Base-by-base conservation (phyloP, 306 rosid species). In the Inga laurina region DNA sequence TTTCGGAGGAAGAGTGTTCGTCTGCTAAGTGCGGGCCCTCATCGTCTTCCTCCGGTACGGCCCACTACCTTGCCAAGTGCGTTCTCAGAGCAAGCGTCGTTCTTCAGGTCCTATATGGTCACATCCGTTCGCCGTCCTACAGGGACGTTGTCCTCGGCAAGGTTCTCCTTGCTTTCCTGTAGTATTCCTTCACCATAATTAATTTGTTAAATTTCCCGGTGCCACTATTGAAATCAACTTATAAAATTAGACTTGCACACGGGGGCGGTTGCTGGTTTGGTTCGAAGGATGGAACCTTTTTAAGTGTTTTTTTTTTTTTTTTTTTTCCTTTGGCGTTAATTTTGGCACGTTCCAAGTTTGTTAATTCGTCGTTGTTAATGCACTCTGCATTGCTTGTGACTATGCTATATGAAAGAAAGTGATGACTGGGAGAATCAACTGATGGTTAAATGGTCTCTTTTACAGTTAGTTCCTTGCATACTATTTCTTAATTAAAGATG, bases 1-100 rank as follows among this genome's bases (percentile, higher is more conserved):
- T 91, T 75, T 91, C 93, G 46, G 97, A 95, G 84, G 98, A 93
- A 82, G 96, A 93, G 86, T 96, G 99, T 69, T 96, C 99, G 51
- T 93, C 98, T 9, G 88, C 90, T 7, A 92, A 90, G 82, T 82
- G 92, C 10, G 88, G 95, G 79, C 86, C 92, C 15, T 92, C 98
- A 35, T 88, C 97, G 0, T 88, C 89, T 27, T 62, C 95, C 44
- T 76, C 85, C 83, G 72, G 80, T 81, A 70, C 83, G 24, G 86
- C 88, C 46, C 89, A 89, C 88, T 95, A 89, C 85, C 97, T 95
- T 72, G 92, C 97, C 76, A 95, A 95, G 89, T 92, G 94, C 85
- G 91, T 93, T 46, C 91, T 95, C 85, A 82, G 90, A 83, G 93
- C 93, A 22, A 90, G 94, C 82, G 93, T 87, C 19, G 89, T 95